These are phyloP conservation scores for Phytophthora nicotianae DNA, from an alignment of 352 stramenopile species.

Conservation along the genomic window DNA sequence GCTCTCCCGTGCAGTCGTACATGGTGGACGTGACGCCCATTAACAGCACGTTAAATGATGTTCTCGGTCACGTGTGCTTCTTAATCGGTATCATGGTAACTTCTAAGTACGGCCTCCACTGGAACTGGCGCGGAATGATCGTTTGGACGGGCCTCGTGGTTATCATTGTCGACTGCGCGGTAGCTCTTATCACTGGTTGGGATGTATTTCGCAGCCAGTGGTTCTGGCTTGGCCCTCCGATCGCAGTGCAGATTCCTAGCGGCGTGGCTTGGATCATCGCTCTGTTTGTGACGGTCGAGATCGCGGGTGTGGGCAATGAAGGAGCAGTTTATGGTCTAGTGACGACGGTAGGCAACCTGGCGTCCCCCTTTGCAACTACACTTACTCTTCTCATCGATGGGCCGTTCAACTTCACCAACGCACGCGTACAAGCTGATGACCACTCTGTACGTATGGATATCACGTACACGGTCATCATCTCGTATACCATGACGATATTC, in stretches of 20 bases:
- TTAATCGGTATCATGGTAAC: slow-evolving; percentile 28
- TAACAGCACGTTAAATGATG: slow-evolving; percentile 21
- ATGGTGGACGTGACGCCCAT: slow-evolving; percentile 21
- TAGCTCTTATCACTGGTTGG: slow-evolving; percentile 22
- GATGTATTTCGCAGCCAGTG: slow-evolving; percentile 26
- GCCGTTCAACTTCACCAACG: slow-evolving; percentile 24
- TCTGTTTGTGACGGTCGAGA: slow-evolving; percentile 27
- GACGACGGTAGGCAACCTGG: slow-evolving; percentile 20
- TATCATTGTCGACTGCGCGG: slow-evolving; percentile 19
- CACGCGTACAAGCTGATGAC: slow-evolving; percentile 12
- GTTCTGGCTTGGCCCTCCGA: slow-evolving; percentile 25
- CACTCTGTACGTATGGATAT: slow-evolving; percentile 20
- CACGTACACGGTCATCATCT: slow-evolving; percentile 27
- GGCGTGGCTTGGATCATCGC: slow-evolving; percentile 23
- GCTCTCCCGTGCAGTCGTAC: slow-evolving; percentile 14
- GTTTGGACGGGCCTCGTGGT: slow-evolving; percentile 17
- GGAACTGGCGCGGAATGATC: slow-evolving; percentile 26
- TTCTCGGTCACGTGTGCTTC: slow-evolving; percentile 18
- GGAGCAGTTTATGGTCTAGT: slow-evolving; percentile 22
- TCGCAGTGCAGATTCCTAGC: slow-evolving; percentile 18
- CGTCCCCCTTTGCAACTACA: slow-evolving; percentile 16
- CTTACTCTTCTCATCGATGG: slow-evolving; percentile 22
- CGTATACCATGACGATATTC: slow-evolving; percentile 24
- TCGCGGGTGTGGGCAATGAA: slow-evolving; percentile 24
- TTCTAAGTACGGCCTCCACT: slow-evolving; percentile 27